phyloP scores from a whole-genome alignment of 2,329 filamentous ascomycete genomes.

The Diaporthe citrichinensis region DNA sequence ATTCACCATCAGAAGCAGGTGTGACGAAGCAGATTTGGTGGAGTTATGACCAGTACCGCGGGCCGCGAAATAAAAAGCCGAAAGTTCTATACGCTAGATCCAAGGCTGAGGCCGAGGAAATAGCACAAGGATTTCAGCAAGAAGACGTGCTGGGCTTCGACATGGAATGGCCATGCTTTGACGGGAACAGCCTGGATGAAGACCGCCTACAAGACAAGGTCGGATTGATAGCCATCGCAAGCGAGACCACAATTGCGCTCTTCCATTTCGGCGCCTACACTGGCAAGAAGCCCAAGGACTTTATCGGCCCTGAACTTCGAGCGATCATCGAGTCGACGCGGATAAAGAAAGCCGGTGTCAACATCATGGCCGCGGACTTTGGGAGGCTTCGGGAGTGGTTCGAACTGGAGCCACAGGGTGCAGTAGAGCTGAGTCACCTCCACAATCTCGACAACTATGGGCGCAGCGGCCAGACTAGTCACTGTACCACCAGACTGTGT shows the following conservation, averaged over 20 bases:
- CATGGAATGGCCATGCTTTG: conserved; percentile 24
- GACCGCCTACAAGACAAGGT: conserved; percentile 17
- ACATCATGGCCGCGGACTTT: conserved; percentile 34
- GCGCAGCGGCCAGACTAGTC: background rate
- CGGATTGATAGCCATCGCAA: conserved; percentile 22
- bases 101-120: background rate
- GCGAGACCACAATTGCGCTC: conserved; percentile 17
- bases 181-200: conserved; percentile 8
- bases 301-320: background rate
- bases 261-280: conserved; percentile 29
- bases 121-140: background rate
- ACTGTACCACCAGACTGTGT: conserved; percentile 38
- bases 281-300: conserved; percentile 39
- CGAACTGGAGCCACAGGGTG: conserved; percentile 11
- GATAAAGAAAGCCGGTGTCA: conserved; percentile 8
- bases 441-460: conserved; percentile 19
- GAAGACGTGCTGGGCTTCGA: conserved; percentile 19
- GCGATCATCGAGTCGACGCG: background rate
- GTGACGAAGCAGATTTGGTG: conserved; percentile 3
- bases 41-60: conserved; percentile 23
- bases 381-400: background rate
- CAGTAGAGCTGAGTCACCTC: conserved; percentile 31
- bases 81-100: conserved; percentile 23
- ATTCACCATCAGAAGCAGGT: background rate
- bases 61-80: conserved; percentile 14